Percentiles rank a stretch among this genome's conserved stretches.
These are phyloP conservation scores for Cystobasidium onofrii DNA, from an alignment of 768 basidiomycete species.

Conservation along the genomic window DNA sequence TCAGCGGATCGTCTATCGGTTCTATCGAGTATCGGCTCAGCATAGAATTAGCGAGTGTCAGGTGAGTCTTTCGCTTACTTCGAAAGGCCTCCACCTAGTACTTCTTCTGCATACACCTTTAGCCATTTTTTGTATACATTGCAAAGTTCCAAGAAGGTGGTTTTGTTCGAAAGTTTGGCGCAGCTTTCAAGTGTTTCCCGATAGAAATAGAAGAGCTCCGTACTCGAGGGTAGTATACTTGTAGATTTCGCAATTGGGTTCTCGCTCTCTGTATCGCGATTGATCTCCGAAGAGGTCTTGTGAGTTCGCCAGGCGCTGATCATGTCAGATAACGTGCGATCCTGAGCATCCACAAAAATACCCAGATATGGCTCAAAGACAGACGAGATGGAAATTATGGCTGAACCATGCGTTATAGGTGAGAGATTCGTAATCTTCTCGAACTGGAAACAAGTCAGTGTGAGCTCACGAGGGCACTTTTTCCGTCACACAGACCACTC, in stretches of 20 bases:
- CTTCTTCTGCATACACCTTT: conserved; percentile 91
- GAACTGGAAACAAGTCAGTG: no score
- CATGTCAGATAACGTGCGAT: conserved; percentile 57
- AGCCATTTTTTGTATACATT: conserved; percentile 88
- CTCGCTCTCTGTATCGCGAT: neutral
- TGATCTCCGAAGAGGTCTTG: neutral
- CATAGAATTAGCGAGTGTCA: neutral
- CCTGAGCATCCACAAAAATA: conserved; percentile 91
- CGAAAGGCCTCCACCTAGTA: conserved; percentile 65
- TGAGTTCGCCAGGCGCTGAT: conserved; percentile 6
- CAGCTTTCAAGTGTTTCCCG: conserved; percentile 91
- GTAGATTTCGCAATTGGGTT: conserved; percentile 48
- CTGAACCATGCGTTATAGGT: conserved; percentile 33
- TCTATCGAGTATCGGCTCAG: conserved; percentile 5
- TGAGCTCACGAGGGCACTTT: no score
- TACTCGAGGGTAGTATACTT: conserved; percentile 80
- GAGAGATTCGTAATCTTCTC: conserved; percentile 38
- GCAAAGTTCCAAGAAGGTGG: conserved; percentile 71
- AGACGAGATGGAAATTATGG: conserved; percentile 59
- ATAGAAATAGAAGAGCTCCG: conserved; percentile 95
- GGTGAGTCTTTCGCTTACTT: conserved; percentile 50
- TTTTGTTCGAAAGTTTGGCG: conserved; percentile 75
- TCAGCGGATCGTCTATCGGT: conserved; percentile 56
- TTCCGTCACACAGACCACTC: no score
- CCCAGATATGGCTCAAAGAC: conserved; percentile 87